Evolutionary conservation across 2,329 filamentous ascomycete genomes (phyloP), one percentile per base, ranked within the genome.

Genomic region (Nemania sp.): DNA sequence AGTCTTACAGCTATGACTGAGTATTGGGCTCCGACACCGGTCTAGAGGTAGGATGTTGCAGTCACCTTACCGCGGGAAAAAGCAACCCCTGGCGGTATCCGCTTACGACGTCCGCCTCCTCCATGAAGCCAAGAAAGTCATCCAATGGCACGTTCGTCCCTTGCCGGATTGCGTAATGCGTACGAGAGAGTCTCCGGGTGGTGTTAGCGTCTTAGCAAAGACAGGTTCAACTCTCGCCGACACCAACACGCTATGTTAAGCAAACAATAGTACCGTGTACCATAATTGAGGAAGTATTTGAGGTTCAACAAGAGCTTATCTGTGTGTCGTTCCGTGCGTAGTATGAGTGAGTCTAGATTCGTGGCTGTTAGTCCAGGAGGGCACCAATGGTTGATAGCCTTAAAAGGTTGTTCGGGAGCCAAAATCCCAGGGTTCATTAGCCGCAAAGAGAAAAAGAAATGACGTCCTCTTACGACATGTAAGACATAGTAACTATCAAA

Each of bases 21-120:
- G 24, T 38, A 18, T 53, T 52, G 27, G 35, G 58, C 47, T 70
- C 68, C 68, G 68, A 70, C 24, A 68, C 54, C 68, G 68, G 68
- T 62, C 62, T 60, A 7, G 3, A n/a, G n/a, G 41, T 56, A 27
- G 43, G 24, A 56, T 53, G 65, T 70, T 66, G 55, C 65, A 68
- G 54, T 53, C 68, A 55, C 68, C 41, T 54, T 55, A 24, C 54
- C 53, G 64, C 64, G 61, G 64, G 26, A 61, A 58, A 58, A 55
- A 53, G n/a, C 38, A 27, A 55, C 3, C 68, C 68, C 62, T 62
- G 47, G 43, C 11, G 51, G 62, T 62, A 68, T 63, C 68, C 68
- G 62, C 65, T 51, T 51, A 38, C 54, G 65, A 61, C 64, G 51
- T 60, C 61, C 61, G n/a, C n/a, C n/a, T 70, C 61, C 65, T 68